These are phyloP conservation scores for Multifurca ochricompacta DNA, from an alignment of 768 basidiomycete species.

Conservation along the genomic window DNA sequence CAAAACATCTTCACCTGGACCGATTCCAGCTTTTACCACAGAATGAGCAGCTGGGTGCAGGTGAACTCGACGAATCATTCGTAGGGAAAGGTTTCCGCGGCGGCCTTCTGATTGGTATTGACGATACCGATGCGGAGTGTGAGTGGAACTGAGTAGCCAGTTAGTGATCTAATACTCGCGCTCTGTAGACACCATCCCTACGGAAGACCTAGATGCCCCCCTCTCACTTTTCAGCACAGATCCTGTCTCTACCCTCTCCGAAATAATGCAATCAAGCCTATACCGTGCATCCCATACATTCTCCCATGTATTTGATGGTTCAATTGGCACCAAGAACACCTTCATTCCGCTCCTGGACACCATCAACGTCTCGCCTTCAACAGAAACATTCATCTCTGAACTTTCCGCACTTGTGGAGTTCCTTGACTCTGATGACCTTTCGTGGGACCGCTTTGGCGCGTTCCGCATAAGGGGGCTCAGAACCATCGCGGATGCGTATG, in stretches of 20 bases:
- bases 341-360: conserved; percentile 33
- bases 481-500: conserved; percentile 40
- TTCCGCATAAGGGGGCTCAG: conserved; percentile 48
- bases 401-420: conserved; percentile 46
- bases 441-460: conserved; percentile 50
- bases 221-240: conserved; percentile 35
- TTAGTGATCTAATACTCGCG: neutral
- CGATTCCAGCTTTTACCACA: conserved; percentile 44
- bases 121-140: conserved; percentile 52
- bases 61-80: conserved; percentile 32
- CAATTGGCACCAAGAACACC: conserved; percentile 26
- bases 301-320: conserved; percentile 39
- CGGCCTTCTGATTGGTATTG: conserved; percentile 47
- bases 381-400: conserved; percentile 35
- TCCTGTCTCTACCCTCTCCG: conserved; percentile 36
- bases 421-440: conserved; percentile 36
- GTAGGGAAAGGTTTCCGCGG: conserved; percentile 48
- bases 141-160: conserved; percentile 16
- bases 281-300: conserved; percentile 53
- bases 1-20: conserved; percentile 68
- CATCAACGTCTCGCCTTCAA: conserved; percentile 34
- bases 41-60: conserved; percentile 26
- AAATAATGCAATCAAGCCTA: conserved; percentile 49
- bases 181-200: conserved; percentile 47
- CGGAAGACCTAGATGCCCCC: conserved; percentile 36